These are phyloP conservation scores for Massariosphaeria phaeospora DNA, from an alignment of 495 filamentous ascomycete genomes.

Conservation along the genomic window DNA sequence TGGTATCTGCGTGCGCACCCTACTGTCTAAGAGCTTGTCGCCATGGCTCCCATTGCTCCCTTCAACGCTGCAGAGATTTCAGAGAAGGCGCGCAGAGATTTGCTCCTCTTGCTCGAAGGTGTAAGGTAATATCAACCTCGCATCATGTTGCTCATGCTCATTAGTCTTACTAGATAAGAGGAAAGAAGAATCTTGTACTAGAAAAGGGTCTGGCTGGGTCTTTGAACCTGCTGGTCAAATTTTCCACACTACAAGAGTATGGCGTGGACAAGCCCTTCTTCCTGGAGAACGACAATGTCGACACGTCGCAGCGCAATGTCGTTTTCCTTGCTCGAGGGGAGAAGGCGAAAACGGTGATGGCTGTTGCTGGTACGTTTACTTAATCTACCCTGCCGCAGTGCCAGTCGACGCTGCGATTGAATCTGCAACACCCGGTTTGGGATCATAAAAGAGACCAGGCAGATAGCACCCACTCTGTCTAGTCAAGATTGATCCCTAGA, in stretches of 20 bases:
- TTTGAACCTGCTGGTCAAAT: slow-evolving; percentile 86
- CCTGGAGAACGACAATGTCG: slow-evolving; percentile 88
- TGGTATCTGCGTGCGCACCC: neutral
- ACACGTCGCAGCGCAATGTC: slow-evolving; percentile 89
- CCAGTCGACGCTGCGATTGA: neutral
- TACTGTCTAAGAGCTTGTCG: neutral
- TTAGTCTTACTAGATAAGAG: slow-evolving; percentile 64
- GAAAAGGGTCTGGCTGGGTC: slow-evolving; percentile 86
- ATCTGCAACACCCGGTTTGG: slow-evolving; percentile 30
- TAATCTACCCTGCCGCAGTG: neutral
- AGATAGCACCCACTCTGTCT: slow-evolving; percentile 56
- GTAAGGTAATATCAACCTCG: slow-evolving; percentile 59
- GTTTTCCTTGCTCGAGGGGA: slow-evolving; percentile 88
- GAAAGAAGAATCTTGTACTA: slow-evolving; percentile 97
- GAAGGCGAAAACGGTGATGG: slow-evolving; percentile 70
- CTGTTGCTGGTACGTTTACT: slow-evolving; percentile 70
- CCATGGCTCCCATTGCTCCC: slow-evolving; percentile 62
- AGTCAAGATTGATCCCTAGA: slow-evolving; percentile 65
- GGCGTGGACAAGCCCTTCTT: slow-evolving; percentile 95
- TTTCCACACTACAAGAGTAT: slow-evolving; percentile 85
- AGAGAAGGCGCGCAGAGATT: slow-evolving; percentile 77
- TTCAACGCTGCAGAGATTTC: slow-evolving; percentile 76
- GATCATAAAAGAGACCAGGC: slow-evolving; percentile 60
- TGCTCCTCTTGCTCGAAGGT: slow-evolving; percentile 81
- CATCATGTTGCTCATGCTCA: slow-evolving; percentile 4